Base-by-base conservation (phyloP, 345 rosid genomes). In the Nephelium lappaceum region DNA sequence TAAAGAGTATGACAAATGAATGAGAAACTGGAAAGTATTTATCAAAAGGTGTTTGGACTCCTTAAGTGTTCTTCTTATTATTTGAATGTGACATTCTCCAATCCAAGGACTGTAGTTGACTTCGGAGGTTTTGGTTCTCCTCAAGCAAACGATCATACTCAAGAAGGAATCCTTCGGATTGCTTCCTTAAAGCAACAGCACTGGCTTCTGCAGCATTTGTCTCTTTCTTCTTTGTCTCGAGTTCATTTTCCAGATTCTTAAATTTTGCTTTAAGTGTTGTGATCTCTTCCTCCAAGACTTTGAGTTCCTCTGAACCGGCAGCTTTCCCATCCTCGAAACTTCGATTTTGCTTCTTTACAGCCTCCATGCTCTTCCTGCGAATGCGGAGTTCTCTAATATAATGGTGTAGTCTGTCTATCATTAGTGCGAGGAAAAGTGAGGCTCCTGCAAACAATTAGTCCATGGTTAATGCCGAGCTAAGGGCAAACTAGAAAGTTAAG, bases 401-500 rank as follows among this genome's bases (percentile, higher is more conserved):
- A 77, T 96, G 97, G 80, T 96, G 99, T 39, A 91, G 85, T 79
- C 95, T 90, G 86, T 94, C 97, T 82, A 93, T 90, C 99, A 94
- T 89, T 14, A 96, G 84, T 23, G 83, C 91, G 51, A 96, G 92
- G 86, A 96, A 96, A 31, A 94, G 87, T 60, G 78, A 63, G 47
- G 89, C 90, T 76, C 99, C 99, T 96, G 93, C 85, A 89, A 58
- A 66, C 55, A 77, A 69, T 71, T 61, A 47, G 39, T 18, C 51
- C 60, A 77, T 43, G 43, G 60, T 88, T 71, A 73, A 49, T 11
- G 27, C 25, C 49, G 27, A 15, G 64, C 57, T 27, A 79, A 41
- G 31, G 66, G 47, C n/a, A 42, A 75, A 77, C 66, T 55, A 62
- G 25, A 11, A 25, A 57, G 16, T 63, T 71, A 53, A 6, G 31